phyloP scores from a whole-genome alignment of 306 rosid species.

The Fragaria nilgerrensis region DNA sequence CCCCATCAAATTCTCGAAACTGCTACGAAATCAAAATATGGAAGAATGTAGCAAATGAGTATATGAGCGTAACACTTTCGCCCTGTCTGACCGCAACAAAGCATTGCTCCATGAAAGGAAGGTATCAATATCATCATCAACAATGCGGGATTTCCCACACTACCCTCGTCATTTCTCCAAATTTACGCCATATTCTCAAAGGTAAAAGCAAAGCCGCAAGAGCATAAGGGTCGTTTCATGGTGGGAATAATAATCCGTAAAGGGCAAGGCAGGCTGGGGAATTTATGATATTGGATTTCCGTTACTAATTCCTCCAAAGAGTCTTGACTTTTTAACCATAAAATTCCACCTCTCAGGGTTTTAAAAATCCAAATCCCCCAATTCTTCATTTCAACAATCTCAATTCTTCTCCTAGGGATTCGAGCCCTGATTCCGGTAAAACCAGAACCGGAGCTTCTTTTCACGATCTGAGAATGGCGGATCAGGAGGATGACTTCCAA shows the following conservation, averaged over 20 bases:
- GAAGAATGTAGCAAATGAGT: no score
- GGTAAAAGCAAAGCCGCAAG: slow-evolving; percentile 4
- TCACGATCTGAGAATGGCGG: slow-evolving; percentile 65
- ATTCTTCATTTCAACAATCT: slow-evolving; percentile 7
- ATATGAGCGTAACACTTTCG: no score
- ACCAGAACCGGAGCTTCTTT: slow-evolving; percentile 10
- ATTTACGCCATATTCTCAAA: not conserved
- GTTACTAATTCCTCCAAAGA: not conserved
- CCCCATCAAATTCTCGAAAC: no score
- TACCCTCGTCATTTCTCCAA: slow-evolving; percentile 17
- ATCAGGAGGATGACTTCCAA: slow-evolving; percentile 85
- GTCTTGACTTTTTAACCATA: not conserved
- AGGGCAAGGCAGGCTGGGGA: not conserved
- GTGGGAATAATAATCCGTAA: no score
- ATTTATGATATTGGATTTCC: not conserved
- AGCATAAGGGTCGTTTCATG: slow-evolving; percentile 21
- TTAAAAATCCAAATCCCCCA: slow-evolving; percentile 1
- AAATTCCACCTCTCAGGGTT: not conserved
- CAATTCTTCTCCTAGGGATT: not conserved
- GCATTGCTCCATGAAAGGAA: slow-evolving; percentile 24
- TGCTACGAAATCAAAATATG: no score
- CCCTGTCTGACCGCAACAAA: not conserved
- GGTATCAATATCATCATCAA: slow-evolving; percentile 13
- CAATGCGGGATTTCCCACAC: not conserved
- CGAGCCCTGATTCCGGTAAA: slow-evolving; percentile 3